These are phyloP conservation scores for Colletotrichum endophyticum DNA, from an alignment of 2,329 filamentous ascomycete genomes.

Conservation along the genomic window DNA sequence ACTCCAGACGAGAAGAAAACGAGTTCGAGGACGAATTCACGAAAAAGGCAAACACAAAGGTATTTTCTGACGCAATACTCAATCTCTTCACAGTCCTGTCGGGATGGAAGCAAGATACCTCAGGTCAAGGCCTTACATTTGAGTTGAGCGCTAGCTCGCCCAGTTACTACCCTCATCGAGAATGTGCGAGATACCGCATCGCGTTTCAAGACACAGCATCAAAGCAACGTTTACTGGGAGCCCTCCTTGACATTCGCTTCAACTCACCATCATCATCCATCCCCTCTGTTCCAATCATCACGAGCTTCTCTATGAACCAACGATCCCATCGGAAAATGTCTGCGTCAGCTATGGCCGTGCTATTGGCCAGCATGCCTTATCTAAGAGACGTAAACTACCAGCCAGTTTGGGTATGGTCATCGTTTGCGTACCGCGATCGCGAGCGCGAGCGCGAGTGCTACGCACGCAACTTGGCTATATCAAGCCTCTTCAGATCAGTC, in stretches of 20 bases:
- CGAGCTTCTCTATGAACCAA: not conserved
- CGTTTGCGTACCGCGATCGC: too few species aligned
- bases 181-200: not conserved
- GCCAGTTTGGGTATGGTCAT: not conserved
- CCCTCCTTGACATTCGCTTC: not conserved
- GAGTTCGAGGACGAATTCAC: not conserved
- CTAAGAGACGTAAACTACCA: not conserved
- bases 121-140: not conserved
- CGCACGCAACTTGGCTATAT: not conserved
- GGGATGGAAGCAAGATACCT: not conserved
- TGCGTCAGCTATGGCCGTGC: not conserved
- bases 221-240: not conserved
- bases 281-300: not conserved
- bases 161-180: not conserved
- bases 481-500: not conserved
- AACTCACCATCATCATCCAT: not conserved
- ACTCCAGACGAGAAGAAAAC: not conserved
- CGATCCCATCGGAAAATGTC: not conserved
- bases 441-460: not conserved
- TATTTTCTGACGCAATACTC: not conserved
- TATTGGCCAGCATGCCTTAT: not conserved
- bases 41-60: not conserved
- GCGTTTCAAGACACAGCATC: not conserved
- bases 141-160: not conserved
- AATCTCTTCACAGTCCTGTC: not conserved